Base-by-base conservation (phyloP, 2,329 filamentous ascomycete species). In the Penicillium sp. region DNA sequence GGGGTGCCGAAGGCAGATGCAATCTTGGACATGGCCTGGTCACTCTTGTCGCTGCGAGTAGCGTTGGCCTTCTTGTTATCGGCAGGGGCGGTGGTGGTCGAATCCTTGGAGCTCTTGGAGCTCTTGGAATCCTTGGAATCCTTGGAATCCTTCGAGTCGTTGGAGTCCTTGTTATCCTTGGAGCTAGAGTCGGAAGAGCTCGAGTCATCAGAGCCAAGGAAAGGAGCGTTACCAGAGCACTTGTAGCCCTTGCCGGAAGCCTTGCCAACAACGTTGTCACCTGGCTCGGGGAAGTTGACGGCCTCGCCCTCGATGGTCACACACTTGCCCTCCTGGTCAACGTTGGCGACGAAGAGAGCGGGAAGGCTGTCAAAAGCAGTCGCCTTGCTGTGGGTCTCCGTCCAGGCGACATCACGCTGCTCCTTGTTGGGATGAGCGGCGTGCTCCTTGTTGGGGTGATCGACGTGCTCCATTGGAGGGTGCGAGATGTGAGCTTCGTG, bases 291-390 rank as follows among this genome's bases (percentile, higher is more conserved):
- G 74, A 86, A 90, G 60, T 77, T 65, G 31, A 88, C 76, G 53
- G 88, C 83, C 41, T 76, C 67, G 33, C 76, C 74, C 63, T 85
- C 82, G 6, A 70, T 67, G 31, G 84, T 87, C 38, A 67, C 75
- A 73, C 87, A 90, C 44, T 65, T 47, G 22, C 66, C 67, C 3
- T 73, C 76, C 47, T 82, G 80, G 42, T 68, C 68, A 45, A 89
- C 71, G 68, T 91, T 91, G 71, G 86, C 87, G 46, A 87, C 79
- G 66, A 90, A 91, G 70, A 91, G 81, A 42, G 78, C 71, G 1
- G 89, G 88, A 1, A 87, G 82, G 39, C 69, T 68, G 51, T 75
- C 73, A 67, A 89, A 83, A 43, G 67, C 53, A 20, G 10, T 42
- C 11, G 47, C 35, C 48, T 48, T 51, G 33, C 31, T 44, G 28